Evolutionary conservation across 306 rosid species (phyloP).

Genomic region (Alnus rubra): DNA sequence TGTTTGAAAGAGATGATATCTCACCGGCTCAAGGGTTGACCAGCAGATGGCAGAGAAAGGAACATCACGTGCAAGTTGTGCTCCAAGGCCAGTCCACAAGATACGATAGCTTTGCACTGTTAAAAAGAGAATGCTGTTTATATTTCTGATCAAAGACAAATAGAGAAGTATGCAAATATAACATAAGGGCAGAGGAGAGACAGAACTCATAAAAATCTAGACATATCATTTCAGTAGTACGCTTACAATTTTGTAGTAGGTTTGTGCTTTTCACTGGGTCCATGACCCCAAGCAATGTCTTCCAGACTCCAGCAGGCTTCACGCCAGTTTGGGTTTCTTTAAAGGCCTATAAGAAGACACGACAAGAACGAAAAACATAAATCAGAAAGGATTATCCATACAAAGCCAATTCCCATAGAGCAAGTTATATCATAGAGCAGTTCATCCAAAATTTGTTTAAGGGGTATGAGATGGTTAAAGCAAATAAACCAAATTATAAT

Average conservation of each 20-base stretch:
- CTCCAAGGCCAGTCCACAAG: slow-evolving; percentile 99
- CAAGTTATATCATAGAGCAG: background rate
- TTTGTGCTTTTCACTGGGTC: slow-evolving; percentile 49
- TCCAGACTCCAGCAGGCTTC: slow-evolving; percentile 80
- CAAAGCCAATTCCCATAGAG: background rate
- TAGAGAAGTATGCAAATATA: background rate
- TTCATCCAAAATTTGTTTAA: background rate
- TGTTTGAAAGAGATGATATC: slow-evolving; percentile 21
- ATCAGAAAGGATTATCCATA: background rate
- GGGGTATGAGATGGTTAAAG: background rate
- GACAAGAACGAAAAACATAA: slow-evolving; percentile 5
- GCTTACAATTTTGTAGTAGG: slow-evolving; percentile 56
- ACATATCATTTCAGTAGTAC: background rate
- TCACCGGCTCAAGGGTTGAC: slow-evolving; percentile 94
- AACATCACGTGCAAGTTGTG: slow-evolving; percentile 90
- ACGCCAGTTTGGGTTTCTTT: slow-evolving; percentile 46
- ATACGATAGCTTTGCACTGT: slow-evolving; percentile 66
- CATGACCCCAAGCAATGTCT: slow-evolving; percentile 70
- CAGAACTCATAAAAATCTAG: slow-evolving; percentile 23
- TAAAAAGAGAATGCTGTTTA: slow-evolving; percentile 7
- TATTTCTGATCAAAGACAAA: slow-evolving; percentile 21
- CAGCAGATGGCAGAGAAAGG: slow-evolving; percentile 98
- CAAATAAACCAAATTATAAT: background rate
- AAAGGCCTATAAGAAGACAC: slow-evolving; percentile 56
- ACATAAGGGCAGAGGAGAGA: background rate